Base-by-base conservation (phyloP, 2,329 filamentous ascomycete genomes). In the Allantophomopsis lycopodina region DNA sequence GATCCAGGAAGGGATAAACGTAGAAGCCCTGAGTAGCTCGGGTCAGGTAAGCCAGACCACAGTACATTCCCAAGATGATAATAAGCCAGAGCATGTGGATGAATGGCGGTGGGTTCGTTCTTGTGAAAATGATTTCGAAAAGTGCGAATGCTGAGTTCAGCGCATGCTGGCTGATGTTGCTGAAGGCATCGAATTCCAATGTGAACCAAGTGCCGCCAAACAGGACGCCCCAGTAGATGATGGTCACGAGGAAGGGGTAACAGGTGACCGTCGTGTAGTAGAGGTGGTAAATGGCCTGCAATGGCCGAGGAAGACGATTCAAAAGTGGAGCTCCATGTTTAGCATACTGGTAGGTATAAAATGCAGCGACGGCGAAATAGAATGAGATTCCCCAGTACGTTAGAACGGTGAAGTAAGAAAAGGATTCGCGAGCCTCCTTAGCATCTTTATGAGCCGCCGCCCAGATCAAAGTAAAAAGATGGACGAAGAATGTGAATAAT, bases 341-440 rank as follows among this genome's bases (percentile, higher is more conserved):
- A 11, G 71, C 69, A 61, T 89, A 91, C 36, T 67, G 69, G 39
- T 74, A 61, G 5, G 82, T 86, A 63, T 93, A 84, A 14, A 74
- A 45, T 14, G 79, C 67, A 2, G 80, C 68, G 51, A 79, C 63
- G 41, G 77, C 65, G 55, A 80, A 79, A 66, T 93, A 94, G 62
- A 88, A 89, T 17, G 73, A 77, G 30, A 89, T 61, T 2, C 83
- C 83, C 83, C 83, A 91, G 65, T 78, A 88, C 3, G 80, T 83
- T 7, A 41, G 35, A 20, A 50, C 40, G 20, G 86, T 93, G 64
- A 94, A 93, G 66, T 76, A 93, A 50, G 78, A 84, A 64, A 93
- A 91, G 35, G 69, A 70, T 35, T 65, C 59, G 39, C 65, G 61
- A 18, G 73, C 69, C 18, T 10, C 20, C 7, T 37, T 34, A 2